These are phyloP conservation scores for Trametes elegans DNA, from an alignment of 768 basidiomycete genomes.

Conservation along the genomic window DNA sequence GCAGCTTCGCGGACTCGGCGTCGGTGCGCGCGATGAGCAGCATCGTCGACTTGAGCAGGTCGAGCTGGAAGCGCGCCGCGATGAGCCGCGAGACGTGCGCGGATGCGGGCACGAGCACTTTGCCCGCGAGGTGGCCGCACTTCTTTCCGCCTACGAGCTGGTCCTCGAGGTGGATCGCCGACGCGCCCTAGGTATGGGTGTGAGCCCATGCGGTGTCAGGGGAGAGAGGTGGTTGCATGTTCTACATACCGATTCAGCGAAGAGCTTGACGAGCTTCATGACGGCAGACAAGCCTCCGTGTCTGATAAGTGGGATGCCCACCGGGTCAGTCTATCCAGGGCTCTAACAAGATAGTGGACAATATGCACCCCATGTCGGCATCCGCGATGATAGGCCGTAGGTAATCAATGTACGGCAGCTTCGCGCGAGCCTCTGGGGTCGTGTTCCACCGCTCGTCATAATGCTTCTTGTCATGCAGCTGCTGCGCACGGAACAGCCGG, in stretches of 20 bases:
- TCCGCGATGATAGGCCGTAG: constrained; percentile 92
- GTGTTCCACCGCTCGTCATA: constrained; percentile 80
- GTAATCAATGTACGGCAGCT: constrained; percentile 82
- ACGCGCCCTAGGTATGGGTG: constrained; percentile 55
- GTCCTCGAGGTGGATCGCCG: constrained; percentile 91
- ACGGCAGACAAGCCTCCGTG: constrained; percentile 92
- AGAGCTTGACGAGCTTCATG: constrained; percentile 92
- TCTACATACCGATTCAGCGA: constrained; percentile 78
- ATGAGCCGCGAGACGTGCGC: constrained; percentile 84
- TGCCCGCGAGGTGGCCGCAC: constrained; percentile 89
- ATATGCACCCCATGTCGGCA: constrained; percentile 83
- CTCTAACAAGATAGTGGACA: too few relatives aligned
- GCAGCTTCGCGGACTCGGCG: constrained; percentile 80
- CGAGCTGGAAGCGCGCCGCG: constrained; percentile 86
- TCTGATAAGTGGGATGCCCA: constrained; percentile 38
- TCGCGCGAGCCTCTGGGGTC: constrained; percentile 59
- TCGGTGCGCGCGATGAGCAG: constrained; percentile 91
- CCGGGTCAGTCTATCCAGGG: background rate
- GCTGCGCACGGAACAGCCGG: constrained; percentile 86
- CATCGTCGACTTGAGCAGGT: constrained; percentile 86
- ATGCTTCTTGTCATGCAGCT: constrained; percentile 90
- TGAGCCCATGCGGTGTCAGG: too few relatives aligned
- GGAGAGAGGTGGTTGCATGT: background rate
- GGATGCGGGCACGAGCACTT: constrained; percentile 88
- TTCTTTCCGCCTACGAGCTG: constrained; percentile 95